phyloP scores from a whole-genome alignment of 345 rosid genomes.

The Trapa incisa region DNA sequence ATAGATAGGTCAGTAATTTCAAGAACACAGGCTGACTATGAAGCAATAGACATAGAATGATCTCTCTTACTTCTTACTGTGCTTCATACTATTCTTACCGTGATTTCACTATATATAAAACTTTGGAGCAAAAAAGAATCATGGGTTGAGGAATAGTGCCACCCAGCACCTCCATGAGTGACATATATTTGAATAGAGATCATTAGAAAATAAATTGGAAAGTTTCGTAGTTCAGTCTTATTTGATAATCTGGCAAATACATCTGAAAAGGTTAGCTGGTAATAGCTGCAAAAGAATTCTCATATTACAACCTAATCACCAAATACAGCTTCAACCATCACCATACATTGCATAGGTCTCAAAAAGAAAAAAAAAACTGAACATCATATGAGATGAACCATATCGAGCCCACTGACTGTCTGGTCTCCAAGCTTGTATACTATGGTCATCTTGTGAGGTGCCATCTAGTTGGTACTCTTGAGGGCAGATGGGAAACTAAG shows the following conservation, averaged over 20 bases:
- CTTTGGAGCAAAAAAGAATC: neutral
- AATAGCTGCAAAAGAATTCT: neutral
- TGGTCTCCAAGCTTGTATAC: neutral
- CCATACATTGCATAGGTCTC: neutral
- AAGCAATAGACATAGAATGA: too few relatives aligned
- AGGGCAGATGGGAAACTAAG: too few relatives aligned
- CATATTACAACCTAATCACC: neutral
- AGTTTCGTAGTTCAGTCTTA: neutral
- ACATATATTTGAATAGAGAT: neutral
- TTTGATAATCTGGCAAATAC: neutral
- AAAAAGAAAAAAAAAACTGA: too few relatives aligned
- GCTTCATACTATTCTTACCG: too few relatives aligned
- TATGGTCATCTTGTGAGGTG: neutral
- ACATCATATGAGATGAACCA: too few relatives aligned
- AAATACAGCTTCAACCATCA: neutral
- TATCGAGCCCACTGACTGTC: too few relatives aligned
- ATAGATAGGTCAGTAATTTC: conserved; percentile 1
- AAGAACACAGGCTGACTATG: neutral
- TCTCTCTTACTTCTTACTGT: too few relatives aligned
- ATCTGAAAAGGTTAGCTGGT: neutral
- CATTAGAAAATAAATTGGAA: neutral
- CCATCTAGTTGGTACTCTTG: neutral
- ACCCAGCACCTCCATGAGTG: too few relatives aligned
- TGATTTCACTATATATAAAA: too few relatives aligned
- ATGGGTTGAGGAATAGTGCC: too few relatives aligned